Percentiles rank a stretch among this genome's conserved stretches.
Conservation (phyloP, 1,284 basidiomycete genomes). For the Macrocystidia cucumis region DNA sequence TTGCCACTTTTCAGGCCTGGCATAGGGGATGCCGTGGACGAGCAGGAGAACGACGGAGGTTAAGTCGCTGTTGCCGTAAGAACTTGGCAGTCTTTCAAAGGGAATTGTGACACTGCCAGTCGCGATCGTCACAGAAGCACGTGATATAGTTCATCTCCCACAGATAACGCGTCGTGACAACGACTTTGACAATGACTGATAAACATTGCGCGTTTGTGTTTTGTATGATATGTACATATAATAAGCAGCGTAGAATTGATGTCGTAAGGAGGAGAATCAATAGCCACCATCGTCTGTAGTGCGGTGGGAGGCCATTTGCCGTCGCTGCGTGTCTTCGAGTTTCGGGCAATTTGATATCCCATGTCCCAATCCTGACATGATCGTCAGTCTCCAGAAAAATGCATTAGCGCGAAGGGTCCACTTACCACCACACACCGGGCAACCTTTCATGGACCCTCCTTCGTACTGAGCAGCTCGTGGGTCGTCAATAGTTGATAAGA, state of each 20-base stretch:
- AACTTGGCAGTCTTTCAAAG: no score
- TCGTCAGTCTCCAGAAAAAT: conserved; percentile 4
- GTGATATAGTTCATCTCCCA: no score
- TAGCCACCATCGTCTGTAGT: conserved; percentile 47
- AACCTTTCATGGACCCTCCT: conserved; percentile 78
- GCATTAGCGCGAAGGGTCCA: conserved; percentile 3
- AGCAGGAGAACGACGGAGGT: no score
- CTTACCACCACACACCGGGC: conserved; percentile 92
- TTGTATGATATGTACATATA: conserved; percentile 65
- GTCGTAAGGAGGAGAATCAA: conserved; percentile 16
- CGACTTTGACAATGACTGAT: conserved; percentile 75
- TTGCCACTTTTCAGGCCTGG: no score
- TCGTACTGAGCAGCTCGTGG: conserved; percentile 75
- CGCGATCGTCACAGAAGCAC: no score
- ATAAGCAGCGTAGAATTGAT: conserved; percentile 65
- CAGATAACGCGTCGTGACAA: no score
- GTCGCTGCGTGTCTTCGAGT: conserved; percentile 85
- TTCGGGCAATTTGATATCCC: conserved; percentile 94
- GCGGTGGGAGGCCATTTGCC: conserved; percentile 83
- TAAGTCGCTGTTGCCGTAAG: no score
- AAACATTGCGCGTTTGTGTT: conserved; percentile 86
- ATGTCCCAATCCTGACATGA: conserved; percentile 75
- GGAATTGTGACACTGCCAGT: no score
- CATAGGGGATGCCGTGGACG: no score
- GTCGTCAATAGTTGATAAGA: conserved; percentile 88